phyloP scores from a whole-genome alignment of 1,139 yeast species.

The Blastobotrys malaysiensis region DNA sequence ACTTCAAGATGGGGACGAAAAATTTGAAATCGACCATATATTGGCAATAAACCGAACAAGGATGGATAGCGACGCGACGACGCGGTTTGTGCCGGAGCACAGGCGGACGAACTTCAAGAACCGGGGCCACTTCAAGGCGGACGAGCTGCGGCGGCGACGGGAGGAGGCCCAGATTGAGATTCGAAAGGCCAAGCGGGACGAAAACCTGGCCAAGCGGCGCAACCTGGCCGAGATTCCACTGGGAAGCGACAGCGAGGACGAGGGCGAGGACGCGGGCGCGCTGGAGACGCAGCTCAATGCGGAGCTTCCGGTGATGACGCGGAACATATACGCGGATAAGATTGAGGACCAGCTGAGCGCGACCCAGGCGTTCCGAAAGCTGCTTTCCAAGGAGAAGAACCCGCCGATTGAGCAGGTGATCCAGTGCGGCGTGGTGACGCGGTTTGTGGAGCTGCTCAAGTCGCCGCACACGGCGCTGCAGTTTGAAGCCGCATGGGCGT shows the following conservation, averaged over 20 bases:
- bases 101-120: conserved; percentile 96
- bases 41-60: background rate
- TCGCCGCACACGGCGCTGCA: conserved; percentile 80
- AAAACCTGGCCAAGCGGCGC: conserved; percentile 88
- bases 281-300: conserved; percentile 39
- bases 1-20: too few relatives aligned
- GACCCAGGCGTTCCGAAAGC: conserved; percentile 88
- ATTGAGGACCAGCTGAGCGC: conserved; percentile 82
- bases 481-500: conserved; percentile 98
- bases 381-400: conserved; percentile 86
- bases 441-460: conserved; percentile 78
- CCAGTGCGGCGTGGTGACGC: conserved; percentile 87
- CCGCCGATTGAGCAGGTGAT: conserved; percentile 97
- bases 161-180: conserved; percentile 96
- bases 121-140: conserved; percentile 89
- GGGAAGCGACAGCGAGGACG: conserved; percentile 46
- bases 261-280: conserved; percentile 27
- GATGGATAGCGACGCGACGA: conserved; percentile 77
- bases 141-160: conserved; percentile 95
- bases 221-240: conserved; percentile 47
- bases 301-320: conserved; percentile 83
- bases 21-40: background rate
- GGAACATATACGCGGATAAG: conserved; percentile 69
- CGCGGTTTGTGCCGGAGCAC: conserved; percentile 91
- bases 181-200: conserved; percentile 95